Percentiles rank a stretch among this genome's conserved stretches.
Evolutionary conservation across 352 stramenopile species (phyloP).

Genomic region (Plasmopara viticola): DNA sequence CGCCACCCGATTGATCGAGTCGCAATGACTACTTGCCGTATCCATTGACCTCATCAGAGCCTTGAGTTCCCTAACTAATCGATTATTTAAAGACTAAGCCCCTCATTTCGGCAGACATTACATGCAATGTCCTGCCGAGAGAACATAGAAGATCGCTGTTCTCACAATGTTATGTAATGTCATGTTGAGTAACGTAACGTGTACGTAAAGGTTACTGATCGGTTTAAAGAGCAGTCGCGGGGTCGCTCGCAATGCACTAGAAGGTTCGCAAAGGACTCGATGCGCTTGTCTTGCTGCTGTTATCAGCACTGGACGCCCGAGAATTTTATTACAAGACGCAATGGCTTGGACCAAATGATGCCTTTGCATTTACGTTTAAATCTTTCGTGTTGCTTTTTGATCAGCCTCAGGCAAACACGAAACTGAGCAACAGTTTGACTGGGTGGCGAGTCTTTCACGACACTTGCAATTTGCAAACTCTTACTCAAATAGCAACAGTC

Average conservation of each 20-base stretch:
- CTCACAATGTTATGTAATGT: no score
- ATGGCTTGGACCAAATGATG: conserved; percentile 44
- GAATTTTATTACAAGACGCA: conserved; percentile 52
- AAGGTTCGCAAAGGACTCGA: conserved; percentile 27
- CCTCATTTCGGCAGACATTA: no score
- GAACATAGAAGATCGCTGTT: no score
- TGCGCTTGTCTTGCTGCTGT: conserved; percentile 25
- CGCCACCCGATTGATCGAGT: neutral
- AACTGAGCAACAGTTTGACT: conserved; percentile 11
- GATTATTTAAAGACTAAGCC: no score
- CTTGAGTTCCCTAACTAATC: no score
- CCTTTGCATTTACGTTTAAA: conserved; percentile 31
- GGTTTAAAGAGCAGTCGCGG: neutral
- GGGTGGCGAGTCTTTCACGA: conserved; percentile 39
- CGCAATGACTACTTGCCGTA: neutral
- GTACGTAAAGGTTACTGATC: neutral
- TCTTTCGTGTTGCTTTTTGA: conserved; percentile 15
- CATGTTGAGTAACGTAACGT: no score
- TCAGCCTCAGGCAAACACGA: neutral
- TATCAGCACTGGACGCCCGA: conserved; percentile 32
- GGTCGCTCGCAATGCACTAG: conserved; percentile 12
- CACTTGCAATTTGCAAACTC: conserved; percentile 13
- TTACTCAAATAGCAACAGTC: conserved; percentile 3
- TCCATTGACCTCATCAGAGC: neutral
- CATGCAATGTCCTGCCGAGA: no score